Conservation (phyloP, 345 rosid species). For the Turritis glabra region DNA sequence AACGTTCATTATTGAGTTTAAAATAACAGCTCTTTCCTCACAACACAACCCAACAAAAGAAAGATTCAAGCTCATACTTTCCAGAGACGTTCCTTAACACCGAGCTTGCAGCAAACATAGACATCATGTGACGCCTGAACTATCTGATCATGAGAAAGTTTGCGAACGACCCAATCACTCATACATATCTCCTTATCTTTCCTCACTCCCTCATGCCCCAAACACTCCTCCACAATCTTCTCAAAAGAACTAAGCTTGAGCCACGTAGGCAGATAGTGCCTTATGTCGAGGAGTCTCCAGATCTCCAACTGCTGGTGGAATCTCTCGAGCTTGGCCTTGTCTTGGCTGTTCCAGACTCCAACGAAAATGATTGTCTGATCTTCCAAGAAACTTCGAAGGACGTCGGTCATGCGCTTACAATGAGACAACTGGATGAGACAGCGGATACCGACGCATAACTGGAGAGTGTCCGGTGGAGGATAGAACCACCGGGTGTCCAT, state of each 20-base stretch:
- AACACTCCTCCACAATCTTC: not conserved
- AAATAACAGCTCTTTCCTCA: not conserved
- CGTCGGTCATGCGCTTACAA: not conserved
- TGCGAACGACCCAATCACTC: not conserved
- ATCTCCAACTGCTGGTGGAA: not conserved
- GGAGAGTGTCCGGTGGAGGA: not conserved
- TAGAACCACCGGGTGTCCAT: not conserved
- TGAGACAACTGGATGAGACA: not conserved
- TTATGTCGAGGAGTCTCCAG: not conserved
- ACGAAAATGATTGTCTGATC: not conserved
- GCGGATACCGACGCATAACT: not conserved
- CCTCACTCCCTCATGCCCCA: not conserved
- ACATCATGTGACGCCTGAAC: not conserved
- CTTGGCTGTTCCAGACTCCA: not conserved
- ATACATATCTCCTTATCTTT: not conserved
- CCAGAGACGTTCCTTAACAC: not conserved
- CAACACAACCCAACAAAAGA: not conserved
- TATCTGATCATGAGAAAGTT: not conserved
- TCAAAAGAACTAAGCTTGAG: not conserved
- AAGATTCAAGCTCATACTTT: not conserved
- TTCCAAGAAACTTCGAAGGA: not conserved
- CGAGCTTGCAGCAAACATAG: conserved; percentile 7
- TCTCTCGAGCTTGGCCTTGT: not conserved
- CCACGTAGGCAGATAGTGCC: not conserved
- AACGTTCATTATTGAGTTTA: no score